Evolutionary conservation across 1,139 yeast species (phyloP), one percentile per base, ranked within the genome.

Genomic region (Blastobotrys arbuscula): DNA sequence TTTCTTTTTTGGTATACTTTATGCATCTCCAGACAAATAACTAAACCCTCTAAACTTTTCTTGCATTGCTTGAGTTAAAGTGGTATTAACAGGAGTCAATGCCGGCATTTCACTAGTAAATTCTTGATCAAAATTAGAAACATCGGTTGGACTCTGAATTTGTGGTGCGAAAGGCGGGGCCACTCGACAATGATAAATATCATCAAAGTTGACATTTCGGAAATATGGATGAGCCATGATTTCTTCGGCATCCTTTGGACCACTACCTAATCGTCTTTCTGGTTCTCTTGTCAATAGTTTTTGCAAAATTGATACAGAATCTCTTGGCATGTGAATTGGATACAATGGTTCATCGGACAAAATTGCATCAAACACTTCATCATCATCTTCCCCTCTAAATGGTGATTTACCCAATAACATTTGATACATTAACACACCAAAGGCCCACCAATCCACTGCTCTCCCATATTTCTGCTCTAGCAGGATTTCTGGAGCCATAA

Each of bases 401-500:
- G 99, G 99, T 3, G 97, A 87, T 68, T 92, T 96, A 48, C 97
- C 94, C 53, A 92, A 75, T 51, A 92, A 75, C 99, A 92, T 92
- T 69, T 92, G 98, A 69, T 90, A 92, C 54, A 94, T 73, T 56
- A 92, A 74, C 33, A 94, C 97, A 48, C 99, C 99, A 73, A 90
- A 88, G 0, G 98, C 97, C 98, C 98, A 92, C 98, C 98, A 94
- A 69, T 92, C 99, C 48, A 92, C 98, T 42, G 94, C 85, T 59
- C 95, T 80, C 45, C 89, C 94, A 63, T 92, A 92, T 53, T 83
- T 84, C 66, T 89, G 95, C 49, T 94, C 97, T 50, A 87, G 82
- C 61, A 94, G 76, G 59, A 92, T 90, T 68, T 92, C 99, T 0
- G 99, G 99, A 1, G 98, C 99, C 96, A 92, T 92, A 60, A 92